Evolutionary conservation across 805 yeast genomes (phyloP).

Genomic region (Metschnikowia reukaufii): DNA sequence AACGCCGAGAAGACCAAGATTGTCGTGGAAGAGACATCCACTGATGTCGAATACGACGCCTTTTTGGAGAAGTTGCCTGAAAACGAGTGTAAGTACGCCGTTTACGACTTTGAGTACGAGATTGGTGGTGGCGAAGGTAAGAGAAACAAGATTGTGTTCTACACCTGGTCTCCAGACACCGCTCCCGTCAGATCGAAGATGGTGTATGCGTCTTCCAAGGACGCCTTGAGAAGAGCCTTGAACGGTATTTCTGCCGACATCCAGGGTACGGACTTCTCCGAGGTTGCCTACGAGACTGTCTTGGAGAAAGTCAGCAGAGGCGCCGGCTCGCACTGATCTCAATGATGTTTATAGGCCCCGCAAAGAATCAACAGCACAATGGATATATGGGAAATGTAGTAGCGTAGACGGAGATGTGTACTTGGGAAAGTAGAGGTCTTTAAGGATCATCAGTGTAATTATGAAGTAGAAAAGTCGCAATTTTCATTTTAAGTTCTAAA

Average conservation of each 20-base stretch:
- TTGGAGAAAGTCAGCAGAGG: constrained; percentile 86
- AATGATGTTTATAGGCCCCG: background rate
- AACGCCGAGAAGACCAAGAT: constrained; percentile 88
- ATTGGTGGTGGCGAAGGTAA: constrained; percentile 89
- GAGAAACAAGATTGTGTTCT: constrained; percentile 70
- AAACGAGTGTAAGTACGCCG: constrained; percentile 93
- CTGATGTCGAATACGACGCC: constrained; percentile 72
- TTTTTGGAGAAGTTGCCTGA: constrained; percentile 91
- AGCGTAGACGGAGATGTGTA: background rate
- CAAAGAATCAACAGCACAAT: constrained; percentile 6
- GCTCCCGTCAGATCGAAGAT: constrained; percentile 94
- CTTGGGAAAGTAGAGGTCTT: background rate
- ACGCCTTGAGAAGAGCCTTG: constrained; percentile 94
- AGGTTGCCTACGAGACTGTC: constrained; percentile 92
- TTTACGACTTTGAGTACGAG: constrained; percentile 96
- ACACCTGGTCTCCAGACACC: constrained; percentile 97
- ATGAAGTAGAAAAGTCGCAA: too few species aligned
- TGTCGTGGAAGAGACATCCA: constrained; percentile 82
- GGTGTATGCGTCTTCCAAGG: constrained; percentile 98
- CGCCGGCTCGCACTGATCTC: constrained; percentile 46
- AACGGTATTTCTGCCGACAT: constrained; percentile 93
- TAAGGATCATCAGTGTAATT: too few species aligned
- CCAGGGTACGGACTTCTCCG: constrained; percentile 97
- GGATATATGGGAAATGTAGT: background rate
- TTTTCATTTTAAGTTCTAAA: too few species aligned